These are phyloP conservation scores for Erythrophleum fordii DNA, from an alignment of 306 rosid species.

Conservation along the genomic window DNA sequence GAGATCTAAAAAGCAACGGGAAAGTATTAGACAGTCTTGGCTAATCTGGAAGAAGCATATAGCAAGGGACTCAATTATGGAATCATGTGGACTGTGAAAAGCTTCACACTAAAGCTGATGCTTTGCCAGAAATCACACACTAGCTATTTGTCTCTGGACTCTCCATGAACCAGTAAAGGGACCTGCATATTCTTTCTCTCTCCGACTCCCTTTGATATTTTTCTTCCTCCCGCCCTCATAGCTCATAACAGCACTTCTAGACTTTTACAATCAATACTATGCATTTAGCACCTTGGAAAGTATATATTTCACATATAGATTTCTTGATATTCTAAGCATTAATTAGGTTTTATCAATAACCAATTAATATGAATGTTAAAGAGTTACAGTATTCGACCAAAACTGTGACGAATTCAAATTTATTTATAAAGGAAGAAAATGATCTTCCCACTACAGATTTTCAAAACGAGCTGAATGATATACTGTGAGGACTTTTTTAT, in stretches of 20 bases:
- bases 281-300: neutral
- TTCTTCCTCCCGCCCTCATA: neutral
- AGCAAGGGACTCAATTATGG: neutral
- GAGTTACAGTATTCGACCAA: slow-evolving; percentile 3
- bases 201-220: neutral
- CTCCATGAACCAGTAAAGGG: too few species aligned
- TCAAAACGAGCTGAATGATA: neutral
- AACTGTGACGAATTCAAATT: slow-evolving; percentile 37
- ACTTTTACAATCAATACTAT: neutral
- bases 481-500: slow-evolving; percentile 42
- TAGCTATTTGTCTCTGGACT: neutral
- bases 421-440: slow-evolving; percentile 30
- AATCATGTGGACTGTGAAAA: neutral
- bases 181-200: neutral
- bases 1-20: neutral
- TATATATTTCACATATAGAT: neutral
- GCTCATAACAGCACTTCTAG: neutral
- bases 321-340: slow-evolving; percentile 27
- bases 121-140: neutral
- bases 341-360: neutral
- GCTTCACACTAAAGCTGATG: neutral
- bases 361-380: neutral
- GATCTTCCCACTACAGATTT: slow-evolving; percentile 41
- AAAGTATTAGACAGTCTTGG: neutral
- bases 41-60: neutral